These are phyloP conservation scores for Daucus carota DNA, from an alignment of 129 eudicot genomes.

Conservation along the genomic window DNA sequence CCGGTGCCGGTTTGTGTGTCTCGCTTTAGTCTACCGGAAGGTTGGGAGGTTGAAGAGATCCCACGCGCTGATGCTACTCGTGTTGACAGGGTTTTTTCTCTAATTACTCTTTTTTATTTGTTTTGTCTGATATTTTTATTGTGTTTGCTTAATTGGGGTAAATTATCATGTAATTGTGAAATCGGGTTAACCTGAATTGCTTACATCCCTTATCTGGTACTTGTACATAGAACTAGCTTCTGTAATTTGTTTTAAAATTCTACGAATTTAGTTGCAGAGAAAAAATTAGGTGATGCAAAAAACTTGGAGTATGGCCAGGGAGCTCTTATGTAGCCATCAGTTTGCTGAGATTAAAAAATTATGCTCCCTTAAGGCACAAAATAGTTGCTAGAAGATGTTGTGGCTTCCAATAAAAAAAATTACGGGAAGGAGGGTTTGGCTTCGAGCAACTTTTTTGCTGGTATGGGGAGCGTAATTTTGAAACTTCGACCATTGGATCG, in stretches of 20 bases:
- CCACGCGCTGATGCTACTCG: conserved; percentile 10
- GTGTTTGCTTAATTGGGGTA: not conserved
- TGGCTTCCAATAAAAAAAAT: too few relatives aligned
- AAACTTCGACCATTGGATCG: too few relatives aligned
- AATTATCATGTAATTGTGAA: not conserved
- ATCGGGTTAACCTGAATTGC: not conserved
- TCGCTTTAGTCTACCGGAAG: conserved; percentile 7
- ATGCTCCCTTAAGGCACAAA: too few relatives aligned
- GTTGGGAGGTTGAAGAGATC: conserved; percentile 9
- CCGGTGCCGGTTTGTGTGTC: not conserved
- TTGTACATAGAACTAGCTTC: not conserved
- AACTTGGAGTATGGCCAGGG: too few relatives aligned
- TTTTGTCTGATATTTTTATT: not conserved
- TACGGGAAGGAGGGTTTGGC: too few relatives aligned
- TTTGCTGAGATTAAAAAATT: too few relatives aligned
- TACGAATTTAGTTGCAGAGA: not conserved
- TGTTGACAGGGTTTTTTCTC: conserved; percentile 8
- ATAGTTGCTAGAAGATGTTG: too few relatives aligned
- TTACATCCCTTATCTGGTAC: not conserved
- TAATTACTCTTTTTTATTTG: not conserved
- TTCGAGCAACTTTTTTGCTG: too few relatives aligned
- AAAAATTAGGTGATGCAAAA: too few relatives aligned
- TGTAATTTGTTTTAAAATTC: too few relatives aligned
- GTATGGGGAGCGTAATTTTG: too few relatives aligned
- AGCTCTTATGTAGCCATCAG: too few relatives aligned